A percentile compares a stretch with the other conserved stretches of the same genome.
These are phyloP conservation scores for Rutstroemia sp. DNA, from an alignment of 2,329 filamentous ascomycete genomes.

Conservation along the genomic window DNA sequence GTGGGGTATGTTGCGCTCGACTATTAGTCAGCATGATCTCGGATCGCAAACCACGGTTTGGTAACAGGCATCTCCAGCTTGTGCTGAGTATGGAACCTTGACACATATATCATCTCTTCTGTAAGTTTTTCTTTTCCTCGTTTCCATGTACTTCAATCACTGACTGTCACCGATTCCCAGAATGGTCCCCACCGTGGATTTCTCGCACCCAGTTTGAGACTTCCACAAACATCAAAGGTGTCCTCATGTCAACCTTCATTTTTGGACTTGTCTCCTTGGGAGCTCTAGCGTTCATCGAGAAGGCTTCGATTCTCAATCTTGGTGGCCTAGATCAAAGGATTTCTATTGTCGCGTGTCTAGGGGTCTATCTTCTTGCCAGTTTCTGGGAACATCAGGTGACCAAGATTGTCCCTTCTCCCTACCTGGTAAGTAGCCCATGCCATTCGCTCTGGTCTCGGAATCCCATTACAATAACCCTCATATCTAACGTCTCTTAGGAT, in stretches of 20 bases:
- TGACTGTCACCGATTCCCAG: too few relatives aligned
- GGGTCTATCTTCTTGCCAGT: constrained; percentile 1
- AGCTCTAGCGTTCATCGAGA: background rate
- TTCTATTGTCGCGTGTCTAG: background rate
- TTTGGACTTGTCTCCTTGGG: background rate
- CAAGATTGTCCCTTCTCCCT: constrained; percentile 23
- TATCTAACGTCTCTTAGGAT: constrained; percentile 45
- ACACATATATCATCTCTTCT: too few relatives aligned
- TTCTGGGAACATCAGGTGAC: constrained; percentile 25
- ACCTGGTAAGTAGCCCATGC: constrained; percentile 17
- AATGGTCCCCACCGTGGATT: background rate
- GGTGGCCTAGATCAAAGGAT: background rate
- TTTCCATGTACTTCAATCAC: too few relatives aligned
- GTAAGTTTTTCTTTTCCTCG: too few relatives aligned
- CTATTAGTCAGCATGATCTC: too few relatives aligned
- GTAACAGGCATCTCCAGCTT: too few relatives aligned
- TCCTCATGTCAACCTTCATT: constrained; percentile 21
- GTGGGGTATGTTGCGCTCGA: too few relatives aligned
- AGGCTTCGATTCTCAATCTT: background rate
- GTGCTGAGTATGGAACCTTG: too few relatives aligned
- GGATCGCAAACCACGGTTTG: too few relatives aligned
- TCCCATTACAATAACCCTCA: background rate
- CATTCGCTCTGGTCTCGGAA: background rate
- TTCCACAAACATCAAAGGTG: background rate
- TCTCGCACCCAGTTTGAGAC: background rate